phyloP scores from a whole-genome alignment of 2,329 filamentous ascomycete genomes.

The Fusarium hostae region DNA sequence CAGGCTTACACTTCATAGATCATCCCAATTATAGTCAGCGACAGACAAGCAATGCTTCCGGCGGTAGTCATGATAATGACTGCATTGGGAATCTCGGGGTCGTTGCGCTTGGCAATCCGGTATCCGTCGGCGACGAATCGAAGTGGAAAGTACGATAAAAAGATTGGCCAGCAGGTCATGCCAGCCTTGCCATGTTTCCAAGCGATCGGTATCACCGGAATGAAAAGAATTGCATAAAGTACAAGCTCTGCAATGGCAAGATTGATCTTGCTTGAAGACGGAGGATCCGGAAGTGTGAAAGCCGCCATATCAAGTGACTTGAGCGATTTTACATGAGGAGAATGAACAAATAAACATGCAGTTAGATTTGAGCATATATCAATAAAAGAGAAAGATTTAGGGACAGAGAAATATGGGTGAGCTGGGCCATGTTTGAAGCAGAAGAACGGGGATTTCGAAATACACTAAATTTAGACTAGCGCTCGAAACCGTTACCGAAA shows the following conservation, averaged over 20 bases:
- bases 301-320: neutral
- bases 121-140: neutral
- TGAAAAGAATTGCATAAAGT: neutral
- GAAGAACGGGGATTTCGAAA: too few relatives aligned
- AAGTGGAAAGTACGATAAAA: neutral
- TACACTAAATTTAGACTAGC: neutral
- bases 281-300: neutral
- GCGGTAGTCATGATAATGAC: neutral
- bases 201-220: neutral
- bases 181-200: neutral
- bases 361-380: neutral
- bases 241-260: neutral
- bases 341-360: neutral
- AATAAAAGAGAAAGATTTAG: neutral
- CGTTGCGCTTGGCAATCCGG: neutral
- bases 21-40: neutral
- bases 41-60: neutral
- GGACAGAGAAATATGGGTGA: neutral
- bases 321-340: accelerated
- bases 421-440: neutral
- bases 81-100: neutral
- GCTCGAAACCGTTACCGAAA: neutral
- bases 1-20: neutral
- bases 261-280: neutral
- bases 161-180: neutral